Evolutionary conservation across 176 grass and related monocot genomes (phyloP), one percentile per base, ranked within the genome.

Genomic region (Leersia perrieri): DNA sequence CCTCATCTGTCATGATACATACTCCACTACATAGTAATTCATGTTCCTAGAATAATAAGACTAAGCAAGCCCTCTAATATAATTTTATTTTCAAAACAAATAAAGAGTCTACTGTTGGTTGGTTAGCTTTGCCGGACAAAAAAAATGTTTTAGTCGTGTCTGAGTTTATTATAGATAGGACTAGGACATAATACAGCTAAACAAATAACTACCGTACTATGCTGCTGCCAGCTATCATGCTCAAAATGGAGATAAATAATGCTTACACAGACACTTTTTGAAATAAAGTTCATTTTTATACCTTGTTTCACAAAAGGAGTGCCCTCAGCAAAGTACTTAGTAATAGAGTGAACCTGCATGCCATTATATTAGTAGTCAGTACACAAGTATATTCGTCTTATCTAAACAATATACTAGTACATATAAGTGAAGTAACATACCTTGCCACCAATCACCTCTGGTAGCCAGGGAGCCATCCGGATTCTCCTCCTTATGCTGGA

Each of bases 271-370:
- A 4, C 2, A 41, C 13, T 15, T 72, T 28, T 36, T 28, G 18
- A 36, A 61, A 74, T 22, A 7, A 40, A 58, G 77, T 2, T 12
- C 20, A 15, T 18, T 62, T 28, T 7, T 38, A 9, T 75, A 89
- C 88, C 88, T 89, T 72, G 82, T 78, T 73, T 77, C 72, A 86
- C 66, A 85, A 33, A 74, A 86, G 83, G 73, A 73, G 68, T 68
- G 73, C 22, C 68, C 31, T 11, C 68, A 27, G 39, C 55, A 81
- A 68, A 47, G 55, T 88, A 76, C 63, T 99, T 77, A 99, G 85
- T 99, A 99, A 83, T 99, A 99, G 38, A 99, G 91, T 9, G 97
- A 99, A 91, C 97, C 97, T 99, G n/a, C n/a, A n/a, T n/a, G 93
- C 18, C 13, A 91, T 63, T 57, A 23, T 2, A 84, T 60, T 74